phyloP scores from a whole-genome alignment of 331 rosid genomes.

The Phaseolus coccineus region DNA sequence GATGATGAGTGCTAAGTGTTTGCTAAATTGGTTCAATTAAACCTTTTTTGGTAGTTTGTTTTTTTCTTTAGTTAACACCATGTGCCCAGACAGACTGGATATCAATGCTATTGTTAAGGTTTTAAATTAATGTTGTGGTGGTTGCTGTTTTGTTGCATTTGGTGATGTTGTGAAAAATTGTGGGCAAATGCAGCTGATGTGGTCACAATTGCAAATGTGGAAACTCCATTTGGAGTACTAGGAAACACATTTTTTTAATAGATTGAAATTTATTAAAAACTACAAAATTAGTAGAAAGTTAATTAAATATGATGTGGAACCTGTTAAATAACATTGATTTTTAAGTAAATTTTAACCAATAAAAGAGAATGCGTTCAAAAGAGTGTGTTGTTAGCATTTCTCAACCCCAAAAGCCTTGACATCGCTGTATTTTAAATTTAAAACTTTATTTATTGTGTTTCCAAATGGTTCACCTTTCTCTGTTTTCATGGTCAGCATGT shows the following conservation, averaged over 20 bases:
- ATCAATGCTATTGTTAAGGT: conserved; percentile 4
- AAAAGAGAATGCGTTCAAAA: too few relatives aligned
- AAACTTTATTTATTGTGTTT: background rate
- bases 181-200: background rate
- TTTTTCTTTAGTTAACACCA: background rate
- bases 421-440: background rate
- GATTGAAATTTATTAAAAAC: too few relatives aligned
- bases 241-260: too few relatives aligned
- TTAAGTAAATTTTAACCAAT: too few relatives aligned
- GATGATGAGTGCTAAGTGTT: conserved; percentile 25
- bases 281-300: too few relatives aligned
- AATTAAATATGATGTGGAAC: too few relatives aligned
- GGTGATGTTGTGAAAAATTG: background rate
- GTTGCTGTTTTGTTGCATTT: background rate
- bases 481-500: too few relatives aligned
- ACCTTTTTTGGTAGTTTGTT: background rate
- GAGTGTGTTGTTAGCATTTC: too few relatives aligned
- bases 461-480: background rate
- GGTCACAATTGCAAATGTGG: background rate
- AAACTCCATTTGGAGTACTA: background rate
- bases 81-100: background rate
- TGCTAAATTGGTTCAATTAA: conserved; percentile 42
- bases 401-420: background rate
- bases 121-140: background rate
- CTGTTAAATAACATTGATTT: too few relatives aligned